These are phyloP conservation scores for Lactifluus hygrophoroides DNA, from an alignment of 768 basidiomycete genomes.

Conservation along the genomic window DNA sequence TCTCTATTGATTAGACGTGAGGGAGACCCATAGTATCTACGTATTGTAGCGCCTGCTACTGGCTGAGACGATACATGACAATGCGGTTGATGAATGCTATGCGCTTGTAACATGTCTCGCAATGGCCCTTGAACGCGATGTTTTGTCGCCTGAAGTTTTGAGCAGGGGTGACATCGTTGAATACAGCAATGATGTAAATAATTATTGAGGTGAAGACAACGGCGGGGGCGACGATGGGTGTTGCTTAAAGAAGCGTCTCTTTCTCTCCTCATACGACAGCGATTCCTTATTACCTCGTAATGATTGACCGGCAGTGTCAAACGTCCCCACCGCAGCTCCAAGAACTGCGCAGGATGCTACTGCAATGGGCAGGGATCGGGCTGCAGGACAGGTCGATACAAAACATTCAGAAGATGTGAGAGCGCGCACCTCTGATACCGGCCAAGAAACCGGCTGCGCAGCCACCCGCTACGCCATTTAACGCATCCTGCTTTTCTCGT, in stretches of 20 bases:
- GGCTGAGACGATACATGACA: background rate
- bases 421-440: constrained; percentile 63
- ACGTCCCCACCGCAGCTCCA: constrained; percentile 72
- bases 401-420: background rate
- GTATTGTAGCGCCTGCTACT: background rate
- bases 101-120: background rate
- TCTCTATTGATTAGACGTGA: background rate
- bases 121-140: background rate
- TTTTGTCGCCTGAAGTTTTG: background rate
- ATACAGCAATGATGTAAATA: background rate
- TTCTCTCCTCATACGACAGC: constrained; percentile 54
- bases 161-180: background rate
- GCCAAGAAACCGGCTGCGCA: constrained; percentile 92
- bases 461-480: constrained; percentile 79
- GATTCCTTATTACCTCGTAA: constrained; percentile 38
- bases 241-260: constrained; percentile 80
- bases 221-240: constrained; percentile 38
- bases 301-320: constrained; percentile 64
- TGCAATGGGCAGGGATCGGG: constrained; percentile 76
- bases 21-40: background rate
- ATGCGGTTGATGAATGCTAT: background rate
- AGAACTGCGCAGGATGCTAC: constrained; percentile 70
- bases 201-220: constrained; percentile 26
- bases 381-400: constrained; percentile 32
- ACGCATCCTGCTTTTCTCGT: constrained; percentile 65